Evolutionary conservation across 2,329 filamentous ascomycete species (phyloP).

Genomic region (Epichloe gansuensis): DNA sequence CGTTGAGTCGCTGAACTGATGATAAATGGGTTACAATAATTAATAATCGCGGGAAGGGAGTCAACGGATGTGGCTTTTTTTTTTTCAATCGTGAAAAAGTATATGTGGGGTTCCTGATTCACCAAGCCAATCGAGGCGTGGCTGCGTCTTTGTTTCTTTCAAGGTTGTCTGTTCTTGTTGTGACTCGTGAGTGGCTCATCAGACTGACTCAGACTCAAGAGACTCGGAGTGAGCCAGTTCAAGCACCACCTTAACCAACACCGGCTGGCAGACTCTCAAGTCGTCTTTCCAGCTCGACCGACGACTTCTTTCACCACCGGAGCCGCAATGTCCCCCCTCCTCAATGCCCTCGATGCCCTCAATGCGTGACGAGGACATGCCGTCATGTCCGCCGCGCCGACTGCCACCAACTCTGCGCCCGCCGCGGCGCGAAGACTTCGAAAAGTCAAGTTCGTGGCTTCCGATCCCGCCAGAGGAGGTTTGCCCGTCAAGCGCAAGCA

Average conservation of each 20-base stretch:
- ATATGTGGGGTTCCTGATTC: too few species aligned
- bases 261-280: too few species aligned
- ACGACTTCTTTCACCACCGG: neutral
- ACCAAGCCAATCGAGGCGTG: neutral
- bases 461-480: slow-evolving; percentile 34
- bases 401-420: slow-evolving; percentile 2
- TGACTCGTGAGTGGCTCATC: too few species aligned
- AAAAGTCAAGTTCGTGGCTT: slow-evolving; percentile 43
- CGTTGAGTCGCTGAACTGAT: too few species aligned
- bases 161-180: too few species aligned
- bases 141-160: neutral
- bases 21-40: too few species aligned
- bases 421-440: slow-evolving; percentile 21
- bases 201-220: neutral
- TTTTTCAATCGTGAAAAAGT: too few species aligned
- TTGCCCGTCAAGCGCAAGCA: slow-evolving; percentile 47
- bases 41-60: too few species aligned
- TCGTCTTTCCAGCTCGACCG: too few species aligned
- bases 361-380: slow-evolving; percentile 4
- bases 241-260: too few species aligned
- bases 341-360: neutral
- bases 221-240: neutral
- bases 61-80: too few species aligned
- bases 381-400: slow-evolving; percentile 12
- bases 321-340: neutral